phyloP scores from a whole-genome alignment of 768 basidiomycete genomes.

The Boletus eberwhitei region DNA sequence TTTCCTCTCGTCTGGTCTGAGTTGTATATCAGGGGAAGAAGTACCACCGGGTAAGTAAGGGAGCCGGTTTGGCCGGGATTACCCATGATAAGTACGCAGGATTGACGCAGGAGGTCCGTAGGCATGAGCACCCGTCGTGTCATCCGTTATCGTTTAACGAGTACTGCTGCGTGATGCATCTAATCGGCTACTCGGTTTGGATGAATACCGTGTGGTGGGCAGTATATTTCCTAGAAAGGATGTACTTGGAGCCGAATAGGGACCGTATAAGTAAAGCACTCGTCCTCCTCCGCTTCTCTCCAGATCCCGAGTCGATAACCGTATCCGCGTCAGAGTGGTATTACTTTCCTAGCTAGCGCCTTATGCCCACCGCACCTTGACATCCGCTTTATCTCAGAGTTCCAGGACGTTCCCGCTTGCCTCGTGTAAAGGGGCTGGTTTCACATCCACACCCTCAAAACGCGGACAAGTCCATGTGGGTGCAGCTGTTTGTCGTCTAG shows the following conservation, averaged over 20 bases:
- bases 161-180: neutral
- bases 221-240: conserved; percentile 4
- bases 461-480: conserved; percentile 8
- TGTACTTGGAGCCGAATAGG: conserved; percentile 6
- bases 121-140: no score
- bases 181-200: conserved; percentile 7
- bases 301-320: neutral
- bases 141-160: no score
- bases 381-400: neutral
- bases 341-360: no score
- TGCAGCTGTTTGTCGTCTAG: neutral
- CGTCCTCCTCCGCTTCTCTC: neutral
- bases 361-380: neutral
- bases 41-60: no score
- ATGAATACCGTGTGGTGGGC: neutral
- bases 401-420: no score
- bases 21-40: no score
- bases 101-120: no score
- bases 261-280: conserved; percentile 21
- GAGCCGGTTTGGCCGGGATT: no score
- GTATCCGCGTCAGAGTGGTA: neutral
- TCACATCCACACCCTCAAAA: conserved; percentile 1
- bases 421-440: neutral
- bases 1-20: no score
- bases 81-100: no score